These are phyloP conservation scores for Typha latifolia DNA, from an alignment of 176 grass and related monocot genomes.

Conservation along the genomic window DNA sequence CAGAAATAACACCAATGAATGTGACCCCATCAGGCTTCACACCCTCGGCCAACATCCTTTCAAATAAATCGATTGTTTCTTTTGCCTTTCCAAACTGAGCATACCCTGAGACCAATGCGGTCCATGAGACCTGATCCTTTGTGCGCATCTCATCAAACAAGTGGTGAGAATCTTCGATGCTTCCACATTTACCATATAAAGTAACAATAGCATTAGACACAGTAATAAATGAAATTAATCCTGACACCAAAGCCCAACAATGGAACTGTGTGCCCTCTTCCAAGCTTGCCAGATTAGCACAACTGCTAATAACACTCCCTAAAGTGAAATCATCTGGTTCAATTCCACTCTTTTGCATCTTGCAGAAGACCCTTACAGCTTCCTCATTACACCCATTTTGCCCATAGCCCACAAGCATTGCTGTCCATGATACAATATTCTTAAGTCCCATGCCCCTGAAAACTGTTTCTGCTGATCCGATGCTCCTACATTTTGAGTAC, in stretches of 20 bases:
- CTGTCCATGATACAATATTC: conserved; percentile 67
- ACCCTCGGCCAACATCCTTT: conserved; percentile 37
- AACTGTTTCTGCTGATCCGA: conserved; percentile 36
- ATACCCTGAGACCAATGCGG: conserved; percentile 52
- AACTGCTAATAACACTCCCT: conserved; percentile 60
- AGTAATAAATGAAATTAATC: conserved; percentile 38
- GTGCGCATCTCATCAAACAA: conserved; percentile 38
- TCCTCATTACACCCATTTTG: conserved; percentile 54
- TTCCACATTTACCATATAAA: conserved; percentile 64
- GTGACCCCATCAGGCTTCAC: conserved; percentile 59
- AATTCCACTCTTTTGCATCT: conserved; percentile 41
- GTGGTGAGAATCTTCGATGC: conserved; percentile 40
- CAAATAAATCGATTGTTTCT: conserved; percentile 62
- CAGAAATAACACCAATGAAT: conserved; percentile 58
- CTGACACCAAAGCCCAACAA: conserved; percentile 40
- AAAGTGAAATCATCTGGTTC: conserved; percentile 56
- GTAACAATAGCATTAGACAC: conserved; percentile 68
- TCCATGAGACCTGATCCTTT: conserved; percentile 53
- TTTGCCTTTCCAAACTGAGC: conserved; percentile 65
- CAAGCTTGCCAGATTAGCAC: conserved; percentile 47
- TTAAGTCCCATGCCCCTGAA: conserved; percentile 32
- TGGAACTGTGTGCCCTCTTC: conserved; percentile 70
- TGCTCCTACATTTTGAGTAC: conserved; percentile 52
- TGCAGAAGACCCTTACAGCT: conserved; percentile 31
- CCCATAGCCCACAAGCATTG: conserved; percentile 56